Base-by-base conservation (phyloP, 2,329 filamentous ascomycete genomes). In the Rasamsonia emersonii region DNA sequence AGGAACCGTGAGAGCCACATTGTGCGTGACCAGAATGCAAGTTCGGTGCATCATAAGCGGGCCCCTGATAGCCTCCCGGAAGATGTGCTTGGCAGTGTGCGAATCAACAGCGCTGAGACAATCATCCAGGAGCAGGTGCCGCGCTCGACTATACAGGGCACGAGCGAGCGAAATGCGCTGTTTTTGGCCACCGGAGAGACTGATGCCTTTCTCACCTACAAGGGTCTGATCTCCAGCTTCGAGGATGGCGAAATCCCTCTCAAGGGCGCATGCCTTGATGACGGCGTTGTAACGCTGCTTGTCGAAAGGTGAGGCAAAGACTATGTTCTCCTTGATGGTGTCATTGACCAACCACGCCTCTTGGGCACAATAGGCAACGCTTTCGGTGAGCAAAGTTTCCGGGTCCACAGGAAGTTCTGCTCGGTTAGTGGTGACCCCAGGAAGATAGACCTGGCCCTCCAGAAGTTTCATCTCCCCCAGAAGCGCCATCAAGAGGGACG, bases 71-170 rank as follows among this genome's bases (percentile, higher is more conserved):
- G 88, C 93, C 58, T 94, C 82, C 53, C 82, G 82, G 62, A 96
- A 96, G 44, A 98, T 96, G 80, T 93, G 95, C 57, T 95, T 93
- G 2, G 88, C 88, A 0, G 91, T 96, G 49, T 98, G 91, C 3
- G 91, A 93, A 57, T 98, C 91, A 19, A 98, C 91, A 17, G 91
- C 91, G 52, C 88, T 95, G 25, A 98, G 71, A 42, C 93, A 94
- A 57, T 98, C 91, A 51, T 98, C 91, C 30, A 98, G 71, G 8
- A 98, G 72, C 10, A 98, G 64, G 56, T 96, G 89, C 32, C 80
- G 81, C 4, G 88, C 93, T 58, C 86, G 89, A 43, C 86, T 94
- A 61, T 98, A 98, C n/a, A 98, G 71, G 1, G 91, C 91, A 44
- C 91, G 79, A n/a, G 91, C 91, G 26, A 98, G 72, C 9, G 89